Percentiles rank a stretch among this genome's conserved stretches.
Conservation (phyloP, 139 green algal genomes). For the Picochlorum sp. region DNA sequence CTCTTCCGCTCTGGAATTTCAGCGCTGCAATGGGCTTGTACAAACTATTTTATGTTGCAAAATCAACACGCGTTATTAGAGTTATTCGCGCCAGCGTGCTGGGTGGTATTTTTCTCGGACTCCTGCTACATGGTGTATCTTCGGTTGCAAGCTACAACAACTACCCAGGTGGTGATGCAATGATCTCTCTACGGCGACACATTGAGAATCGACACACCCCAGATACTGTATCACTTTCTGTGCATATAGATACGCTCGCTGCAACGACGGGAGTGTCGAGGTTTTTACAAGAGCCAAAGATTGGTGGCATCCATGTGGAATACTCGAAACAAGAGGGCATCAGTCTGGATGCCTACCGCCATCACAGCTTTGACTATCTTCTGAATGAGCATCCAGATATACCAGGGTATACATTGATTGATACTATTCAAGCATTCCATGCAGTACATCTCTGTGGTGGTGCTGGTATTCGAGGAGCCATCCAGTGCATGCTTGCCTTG, state of each 20-base stretch:
- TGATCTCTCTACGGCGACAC: slow-evolving; percentile 37
- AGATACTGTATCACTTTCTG: background rate
- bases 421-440: slow-evolving; percentile 20
- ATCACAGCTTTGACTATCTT: slow-evolving; percentile 32
- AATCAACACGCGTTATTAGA: background rate
- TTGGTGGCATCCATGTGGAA: slow-evolving; percentile 21
- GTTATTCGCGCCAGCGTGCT: slow-evolving; percentile 1
- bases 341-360: slow-evolving; percentile 2
- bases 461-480: background rate
- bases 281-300: slow-evolving; percentile 38
- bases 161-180: slow-evolving; percentile 57
- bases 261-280: slow-evolving; percentile 68
- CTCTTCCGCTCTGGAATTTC: slow-evolving; percentile 67
- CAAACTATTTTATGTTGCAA: background rate
- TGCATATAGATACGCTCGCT: slow-evolving; percentile 58
- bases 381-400: slow-evolving; percentile 23
- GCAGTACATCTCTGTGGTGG: background rate
- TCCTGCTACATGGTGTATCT: background rate
- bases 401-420: slow-evolving; percentile 20
- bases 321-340: slow-evolving; percentile 51
- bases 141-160: slow-evolving; percentile 29
- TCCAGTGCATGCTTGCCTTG: too few species aligned
- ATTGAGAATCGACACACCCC: background rate
- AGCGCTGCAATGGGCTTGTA: slow-evolving; percentile 33
- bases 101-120: background rate